phyloP scores from a whole-genome alignment of 768 basidiomycete species.

The Lactarius vividus region DNA sequence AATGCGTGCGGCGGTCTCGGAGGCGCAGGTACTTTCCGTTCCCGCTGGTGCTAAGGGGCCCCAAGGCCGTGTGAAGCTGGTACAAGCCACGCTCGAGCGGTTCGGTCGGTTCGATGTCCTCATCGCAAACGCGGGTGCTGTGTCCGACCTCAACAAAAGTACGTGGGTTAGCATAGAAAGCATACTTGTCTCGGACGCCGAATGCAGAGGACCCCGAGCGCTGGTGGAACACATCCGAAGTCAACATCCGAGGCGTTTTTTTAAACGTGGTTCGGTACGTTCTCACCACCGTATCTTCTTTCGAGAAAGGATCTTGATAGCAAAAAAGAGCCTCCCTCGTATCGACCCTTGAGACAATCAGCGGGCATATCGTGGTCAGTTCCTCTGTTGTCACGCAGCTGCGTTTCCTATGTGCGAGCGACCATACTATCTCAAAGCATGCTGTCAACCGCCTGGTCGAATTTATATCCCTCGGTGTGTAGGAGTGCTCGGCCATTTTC shows the following conservation, averaged over 20 bases:
- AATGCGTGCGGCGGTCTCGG: constrained; percentile 3
- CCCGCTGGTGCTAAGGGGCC: constrained; percentile 25
- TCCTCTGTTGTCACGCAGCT: constrained; percentile 8
- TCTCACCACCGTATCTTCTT: background rate
- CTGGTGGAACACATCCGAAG: constrained; percentile 32
- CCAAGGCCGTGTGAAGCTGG: constrained; percentile 1
- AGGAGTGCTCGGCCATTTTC: background rate
- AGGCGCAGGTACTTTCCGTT: constrained; percentile 18
- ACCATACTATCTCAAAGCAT: constrained; percentile 16
- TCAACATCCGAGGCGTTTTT: constrained; percentile 31
- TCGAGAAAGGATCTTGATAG: background rate
- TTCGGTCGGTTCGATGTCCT: constrained; percentile 31
- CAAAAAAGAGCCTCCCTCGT: background rate
- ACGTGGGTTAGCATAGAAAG: background rate
- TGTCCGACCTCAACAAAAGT: background rate
- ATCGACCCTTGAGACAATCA: background rate
- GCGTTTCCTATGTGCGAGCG: constrained; percentile 1
- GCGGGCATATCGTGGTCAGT: constrained; percentile 12
- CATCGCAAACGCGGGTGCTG: constrained; percentile 21
- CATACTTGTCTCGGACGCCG: background rate
- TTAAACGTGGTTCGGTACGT: constrained; percentile 30
- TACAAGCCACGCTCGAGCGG: constrained; percentile 27
- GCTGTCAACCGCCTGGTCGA: constrained; percentile 15
- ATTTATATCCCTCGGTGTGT: constrained; percentile 13
- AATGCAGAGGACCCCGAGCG: constrained; percentile 27